Evolutionary conservation across 441 rosid genomes (phyloP), one percentile per base, ranked within the genome.

Genomic region (Jatropha podagrica): DNA sequence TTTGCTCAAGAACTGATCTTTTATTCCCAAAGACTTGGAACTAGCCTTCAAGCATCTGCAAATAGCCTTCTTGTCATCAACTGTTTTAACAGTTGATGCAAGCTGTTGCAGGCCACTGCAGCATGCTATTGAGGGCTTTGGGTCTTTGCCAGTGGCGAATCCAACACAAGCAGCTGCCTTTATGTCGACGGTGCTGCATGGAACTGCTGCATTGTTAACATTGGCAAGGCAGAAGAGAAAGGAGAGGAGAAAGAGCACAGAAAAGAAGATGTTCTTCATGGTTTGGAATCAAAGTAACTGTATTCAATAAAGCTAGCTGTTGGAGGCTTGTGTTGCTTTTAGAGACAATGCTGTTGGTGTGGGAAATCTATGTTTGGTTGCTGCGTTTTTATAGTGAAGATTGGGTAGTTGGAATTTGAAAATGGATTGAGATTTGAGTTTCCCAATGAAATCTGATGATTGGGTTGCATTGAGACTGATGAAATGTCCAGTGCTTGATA

Each of bases 1-100:
- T 81, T 77, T 73, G 76, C 74, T 77, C 74, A 85, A 62, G 81
- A 71, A 79, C 65, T 73, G 76, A 67, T 85, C 81, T 71, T 80
- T 78, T 3, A 85, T 54, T 5, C 85, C 82, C 12, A 76, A 8
- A 2, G 80, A 79, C 63, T 62, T 71, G 8, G 74, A 80, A 6
- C 42, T 73, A 0, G 76, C 74, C 77, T 79, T 85, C 77, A 87
- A 40, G 80, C 87, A 87, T 40, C 77, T 61, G 83, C 83, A 87
- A 10, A 82, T 66, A 4, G 60, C 77, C 73, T 80, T 83, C 82
- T 81, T 81, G 26, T 83, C 90, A 13, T 83, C 69, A 10, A 81
- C 78, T 0, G 78, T 69, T 66, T 76, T 82, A 3, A 78, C 79
- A 18, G 32, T 69, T 6, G 70, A 58, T 51, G 82, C 81, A 42